These are phyloP conservation scores for Aspergillus funiculosus DNA, from an alignment of 495 filamentous ascomycete species.

Conservation along the genomic window DNA sequence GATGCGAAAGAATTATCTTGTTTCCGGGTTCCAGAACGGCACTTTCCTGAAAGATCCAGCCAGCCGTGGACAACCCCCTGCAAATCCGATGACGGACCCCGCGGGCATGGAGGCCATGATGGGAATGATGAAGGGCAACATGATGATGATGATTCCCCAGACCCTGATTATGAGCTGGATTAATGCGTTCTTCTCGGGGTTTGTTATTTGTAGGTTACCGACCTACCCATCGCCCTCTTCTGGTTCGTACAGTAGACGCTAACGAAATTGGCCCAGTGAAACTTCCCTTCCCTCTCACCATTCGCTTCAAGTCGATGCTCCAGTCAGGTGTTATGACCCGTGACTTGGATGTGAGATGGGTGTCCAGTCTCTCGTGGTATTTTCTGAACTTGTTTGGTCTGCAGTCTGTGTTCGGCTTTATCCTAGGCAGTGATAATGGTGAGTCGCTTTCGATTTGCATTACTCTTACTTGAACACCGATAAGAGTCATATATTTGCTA, in stretches of 20 bases:
- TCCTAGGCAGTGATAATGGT: slow-evolving; percentile 94
- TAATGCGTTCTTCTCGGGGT: slow-evolving; percentile 96
- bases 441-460: slow-evolving; percentile 25
- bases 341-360: slow-evolving; percentile 96
- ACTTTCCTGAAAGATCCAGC: slow-evolving; percentile 86
- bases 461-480: background rate
- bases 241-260: slow-evolving; percentile 11
- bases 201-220: slow-evolving; percentile 74
- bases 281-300: slow-evolving; percentile 95
- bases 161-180: slow-evolving; percentile 99
- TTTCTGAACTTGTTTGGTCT: slow-evolving; percentile 95
- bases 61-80: slow-evolving; percentile 73
- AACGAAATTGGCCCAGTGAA: slow-evolving; percentile 60
- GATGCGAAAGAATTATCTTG: slow-evolving; percentile 70
- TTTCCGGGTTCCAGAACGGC: slow-evolving; percentile 74
- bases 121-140: slow-evolving; percentile 99
- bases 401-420: slow-evolving; percentile 95
- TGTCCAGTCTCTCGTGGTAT: slow-evolving; percentile 97
- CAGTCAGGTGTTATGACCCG: slow-evolving; percentile 92
- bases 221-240: background rate
- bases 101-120: slow-evolving; percentile 99
- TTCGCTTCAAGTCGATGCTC: slow-evolving; percentile 98
- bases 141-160: slow-evolving; percentile 99
- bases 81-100: slow-evolving; percentile 96
- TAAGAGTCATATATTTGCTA: background rate